Evolutionary conservation across 2,329 filamentous ascomycete genomes (phyloP).

Genomic region (Elsinoe ampelina): DNA sequence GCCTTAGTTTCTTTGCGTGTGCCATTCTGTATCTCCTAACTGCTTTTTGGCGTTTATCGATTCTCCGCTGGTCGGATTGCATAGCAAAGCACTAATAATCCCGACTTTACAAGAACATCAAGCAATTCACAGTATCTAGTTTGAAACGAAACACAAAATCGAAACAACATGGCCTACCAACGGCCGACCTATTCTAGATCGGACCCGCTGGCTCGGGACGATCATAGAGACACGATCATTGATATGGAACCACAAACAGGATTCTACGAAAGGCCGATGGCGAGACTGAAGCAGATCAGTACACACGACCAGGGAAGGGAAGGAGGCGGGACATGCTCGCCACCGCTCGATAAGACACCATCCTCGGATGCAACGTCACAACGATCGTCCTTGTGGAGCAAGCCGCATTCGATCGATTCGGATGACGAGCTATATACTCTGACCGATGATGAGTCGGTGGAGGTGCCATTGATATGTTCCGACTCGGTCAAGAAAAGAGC

Average conservation of each 20-base stretch:
- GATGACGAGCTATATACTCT: slow-evolving; percentile 85
- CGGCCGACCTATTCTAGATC: not conserved
- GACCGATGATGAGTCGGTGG: slow-evolving; percentile 65
- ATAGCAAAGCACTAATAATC: slow-evolving; percentile 11
- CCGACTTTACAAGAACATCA: not conserved
- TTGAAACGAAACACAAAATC: not conserved
- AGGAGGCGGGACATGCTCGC: not conserved
- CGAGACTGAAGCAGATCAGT: slow-evolving; percentile 3
- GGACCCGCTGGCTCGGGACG: slow-evolving; percentile 2
- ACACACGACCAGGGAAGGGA: not conserved
- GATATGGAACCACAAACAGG: slow-evolving; percentile 9
- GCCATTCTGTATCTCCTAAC: slow-evolving; percentile 6
- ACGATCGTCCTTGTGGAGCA: slow-evolving; percentile 43
- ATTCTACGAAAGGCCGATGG: slow-evolving; percentile 6
- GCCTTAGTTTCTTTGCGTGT: slow-evolving; percentile 4
- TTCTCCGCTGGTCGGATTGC: slow-evolving; percentile 10
- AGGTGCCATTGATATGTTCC: slow-evolving; percentile 43
- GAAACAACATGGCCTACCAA: not conserved
- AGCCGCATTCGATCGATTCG: slow-evolving; percentile 56
- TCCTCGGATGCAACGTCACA: slow-evolving; percentile 39
- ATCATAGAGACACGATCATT: slow-evolving; percentile 9
- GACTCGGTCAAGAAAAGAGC: slow-evolving; percentile 40
- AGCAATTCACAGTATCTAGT: not conserved
- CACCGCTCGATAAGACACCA: slow-evolving; percentile 42
- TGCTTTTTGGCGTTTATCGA: not conserved